These are phyloP conservation scores for Ordospora colligata DNA, from an alignment of 371 early-diverging fungal species.

Conservation along the genomic window DNA sequence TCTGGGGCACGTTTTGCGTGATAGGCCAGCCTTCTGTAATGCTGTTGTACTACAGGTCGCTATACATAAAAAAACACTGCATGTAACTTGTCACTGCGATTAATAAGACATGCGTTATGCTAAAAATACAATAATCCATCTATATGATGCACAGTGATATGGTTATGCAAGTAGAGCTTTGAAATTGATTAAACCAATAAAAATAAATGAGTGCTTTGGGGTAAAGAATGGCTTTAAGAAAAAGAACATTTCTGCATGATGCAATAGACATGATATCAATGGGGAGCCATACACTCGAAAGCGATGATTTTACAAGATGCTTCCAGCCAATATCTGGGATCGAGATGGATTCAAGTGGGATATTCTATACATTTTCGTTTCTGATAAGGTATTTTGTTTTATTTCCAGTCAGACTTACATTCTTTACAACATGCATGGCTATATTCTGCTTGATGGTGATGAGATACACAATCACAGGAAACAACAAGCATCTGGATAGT, in stretches of 20 bases:
- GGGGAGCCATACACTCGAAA: slow-evolving; percentile 39
- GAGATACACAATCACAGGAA: background rate
- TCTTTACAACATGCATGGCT: background rate
- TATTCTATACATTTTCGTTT: slow-evolving; percentile 49
- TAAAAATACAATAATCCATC: too few species aligned
- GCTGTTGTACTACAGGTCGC: slow-evolving; percentile 36
- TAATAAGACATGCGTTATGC: too few species aligned
- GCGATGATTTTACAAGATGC: slow-evolving; percentile 53
- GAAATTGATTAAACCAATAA: background rate
- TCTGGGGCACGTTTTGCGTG: slow-evolving; percentile 51
- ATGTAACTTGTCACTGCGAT: background rate
- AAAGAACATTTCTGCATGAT: slow-evolving; percentile 54
- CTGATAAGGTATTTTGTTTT: slow-evolving; percentile 53
- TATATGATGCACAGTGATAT: background rate
- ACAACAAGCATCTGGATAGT: background rate
- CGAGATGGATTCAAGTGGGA: slow-evolving; percentile 34
- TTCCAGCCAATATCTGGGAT: slow-evolving; percentile 38
- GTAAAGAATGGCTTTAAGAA: background rate
- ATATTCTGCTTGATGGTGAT: slow-evolving; percentile 28
- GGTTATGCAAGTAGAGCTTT: background rate
- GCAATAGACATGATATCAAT: slow-evolving; percentile 47
- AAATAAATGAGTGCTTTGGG: background rate
- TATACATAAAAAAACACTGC: background rate
- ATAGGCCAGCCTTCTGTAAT: slow-evolving; percentile 49
- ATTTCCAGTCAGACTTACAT: slow-evolving; percentile 44